Base-by-base conservation (phyloP, 2,329 filamentous ascomycete genomes). In the Podosphaera fusca region DNA sequence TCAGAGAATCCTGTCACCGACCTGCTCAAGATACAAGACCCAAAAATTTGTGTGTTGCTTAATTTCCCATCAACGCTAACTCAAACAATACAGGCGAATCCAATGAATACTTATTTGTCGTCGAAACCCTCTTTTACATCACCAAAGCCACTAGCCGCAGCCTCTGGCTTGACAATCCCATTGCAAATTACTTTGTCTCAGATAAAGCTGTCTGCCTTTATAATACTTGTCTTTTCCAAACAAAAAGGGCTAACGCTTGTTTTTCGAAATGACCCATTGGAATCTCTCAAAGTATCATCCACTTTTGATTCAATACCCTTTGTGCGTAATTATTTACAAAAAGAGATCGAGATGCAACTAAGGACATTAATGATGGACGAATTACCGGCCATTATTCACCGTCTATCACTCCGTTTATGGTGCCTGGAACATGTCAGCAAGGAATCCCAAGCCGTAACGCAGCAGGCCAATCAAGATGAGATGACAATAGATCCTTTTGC, bases 261-360 rank as follows among this genome's bases (percentile, higher is more conserved):
- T 50, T 98, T 98, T 69, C 84, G 92, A 64, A 96, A 98, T 77
- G 92, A 98, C 68, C 92, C 92, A 3, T 80, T 98, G 60, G 92
- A 98, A 69, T 95, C 90, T 3, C 81, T 98, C 66, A 96, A 95
- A 73, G 92, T 98, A 62, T 96, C 90, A 0, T 96, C 90, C 63
- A 98, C 92, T 50, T 98, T 98, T 70, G 92, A 98, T 72, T 95
- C 90, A 10, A 98, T 98, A 65, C 90, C 92, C 50, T 98, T 98
- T 67, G 92, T 98, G 60, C 84, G 92, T 63, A 89, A 98, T 69
- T 96, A 96, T 69, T 74, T 98, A 58, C 92, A 98, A 67, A 85
- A 87, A 68, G 94, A 90, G 60, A 98, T 98, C 64, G 92, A 98
- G 71, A 85, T 80, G 55, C 92, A 96, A 69, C 72, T 98, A 60